A percentile compares a stretch with the other conserved stretches of the same genome.
Conservation (phyloP, 1,139 yeast species). For the Taiozyma sp. region DNA sequence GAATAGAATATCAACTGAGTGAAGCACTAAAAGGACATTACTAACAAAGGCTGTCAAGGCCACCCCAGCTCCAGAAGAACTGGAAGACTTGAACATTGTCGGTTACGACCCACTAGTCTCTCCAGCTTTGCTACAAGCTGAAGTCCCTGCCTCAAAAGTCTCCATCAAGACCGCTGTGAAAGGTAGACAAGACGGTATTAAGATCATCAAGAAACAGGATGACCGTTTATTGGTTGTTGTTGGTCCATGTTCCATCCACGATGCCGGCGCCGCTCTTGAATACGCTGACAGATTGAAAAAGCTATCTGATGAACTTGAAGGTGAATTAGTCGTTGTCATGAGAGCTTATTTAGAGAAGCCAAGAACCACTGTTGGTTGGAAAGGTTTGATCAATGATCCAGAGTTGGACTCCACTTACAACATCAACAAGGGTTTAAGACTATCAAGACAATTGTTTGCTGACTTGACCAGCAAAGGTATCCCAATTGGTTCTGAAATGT, state of each 20-base stretch:
- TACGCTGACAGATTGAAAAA: conserved; percentile 71
- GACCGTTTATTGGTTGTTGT: conserved; percentile 81
- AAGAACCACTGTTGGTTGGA: conserved; percentile 99
- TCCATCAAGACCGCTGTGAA: conserved; percentile 64
- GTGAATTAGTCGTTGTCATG: conserved; percentile 84
- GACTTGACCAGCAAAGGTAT: conserved; percentile 74
- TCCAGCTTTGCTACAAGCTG: conserved; percentile 80
- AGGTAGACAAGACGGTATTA: conserved; percentile 75
- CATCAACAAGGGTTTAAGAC: conserved; percentile 90
- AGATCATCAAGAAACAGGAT: conserved; percentile 66
- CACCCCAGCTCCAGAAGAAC: conserved; percentile 61
- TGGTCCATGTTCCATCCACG: conserved; percentile 97
- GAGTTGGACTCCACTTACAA: conserved; percentile 89
- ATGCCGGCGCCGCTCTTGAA: conserved; percentile 82
- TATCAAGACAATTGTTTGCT: conserved; percentile 80
- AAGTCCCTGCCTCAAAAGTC: conserved; percentile 61
- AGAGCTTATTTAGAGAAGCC: conserved; percentile 98
- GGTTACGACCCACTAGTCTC: conserved; percentile 92
- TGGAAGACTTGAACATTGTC: conserved; percentile 79
- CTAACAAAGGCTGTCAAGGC: conserved; percentile 4
- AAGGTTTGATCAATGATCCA: conserved; percentile 96
- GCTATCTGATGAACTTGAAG: conserved; percentile 62
- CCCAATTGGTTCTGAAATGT: conserved; percentile 97
- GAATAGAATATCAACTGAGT: background rate
- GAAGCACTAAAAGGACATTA: background rate